phyloP scores from a whole-genome alignment of 495 filamentous ascomycete genomes.

The Hypoxylon fragiforme region DNA sequence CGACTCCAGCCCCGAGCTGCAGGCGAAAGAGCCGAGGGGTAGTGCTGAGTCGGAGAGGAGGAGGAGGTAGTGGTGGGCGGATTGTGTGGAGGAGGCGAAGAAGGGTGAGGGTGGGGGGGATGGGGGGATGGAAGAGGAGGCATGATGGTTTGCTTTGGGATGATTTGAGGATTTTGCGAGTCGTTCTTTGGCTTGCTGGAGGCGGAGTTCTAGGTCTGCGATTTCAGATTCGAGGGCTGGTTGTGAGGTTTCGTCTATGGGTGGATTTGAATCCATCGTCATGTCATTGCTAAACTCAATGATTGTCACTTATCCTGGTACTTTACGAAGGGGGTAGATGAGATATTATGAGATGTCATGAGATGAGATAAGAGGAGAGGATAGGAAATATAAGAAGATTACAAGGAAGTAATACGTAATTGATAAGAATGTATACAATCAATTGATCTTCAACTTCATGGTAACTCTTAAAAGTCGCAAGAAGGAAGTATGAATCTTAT shows the following conservation, averaged over 20 bases:
- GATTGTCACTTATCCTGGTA: too few relatives aligned
- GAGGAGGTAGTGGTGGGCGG: constrained; percentile 71
- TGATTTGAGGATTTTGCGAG: constrained; percentile 14
- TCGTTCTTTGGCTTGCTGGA: constrained; percentile 41
- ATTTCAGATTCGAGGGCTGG: constrained; percentile 35
- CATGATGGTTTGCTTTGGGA: too few relatives aligned
- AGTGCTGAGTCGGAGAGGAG: constrained; percentile 95
- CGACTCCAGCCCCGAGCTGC: constrained; percentile 91
- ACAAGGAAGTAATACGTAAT: too few relatives aligned
- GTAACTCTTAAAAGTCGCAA: too few relatives aligned
- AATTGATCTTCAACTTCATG: too few relatives aligned
- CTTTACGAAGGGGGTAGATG: too few relatives aligned
- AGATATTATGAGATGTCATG: too few relatives aligned
- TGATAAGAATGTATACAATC: too few relatives aligned
- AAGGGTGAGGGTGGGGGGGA: not conserved
- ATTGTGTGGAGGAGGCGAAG: constrained; percentile 8
- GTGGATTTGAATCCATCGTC: constrained; percentile 7
- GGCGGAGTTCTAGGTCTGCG: constrained; percentile 42
- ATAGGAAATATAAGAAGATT: too few relatives aligned
- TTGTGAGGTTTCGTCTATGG: constrained; percentile 1
- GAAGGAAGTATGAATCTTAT: too few relatives aligned
- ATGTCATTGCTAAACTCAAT: constrained; percentile 14
- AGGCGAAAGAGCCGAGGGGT: constrained; percentile 94
- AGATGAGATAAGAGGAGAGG: too few relatives aligned
- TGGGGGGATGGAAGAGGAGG: too few relatives aligned